Base-by-base conservation (phyloP, 371 early-diverging fungal genomes). In the Syncephalis fuscata region DNA sequence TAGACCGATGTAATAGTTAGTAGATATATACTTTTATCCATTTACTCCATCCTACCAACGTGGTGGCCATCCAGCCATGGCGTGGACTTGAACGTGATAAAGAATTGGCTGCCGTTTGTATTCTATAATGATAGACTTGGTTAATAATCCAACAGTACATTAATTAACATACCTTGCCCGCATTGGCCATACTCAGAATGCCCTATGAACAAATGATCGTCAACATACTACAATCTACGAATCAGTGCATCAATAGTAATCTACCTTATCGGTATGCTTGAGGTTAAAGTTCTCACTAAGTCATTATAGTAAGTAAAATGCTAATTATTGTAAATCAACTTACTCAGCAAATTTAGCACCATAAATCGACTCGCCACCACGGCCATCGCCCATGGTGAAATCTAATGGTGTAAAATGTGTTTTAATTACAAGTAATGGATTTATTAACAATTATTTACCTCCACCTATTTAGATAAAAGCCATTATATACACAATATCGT, bases 71-170 rank as follows among this genome's bases (percentile, higher is more conserved):
- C 87, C 49, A 98, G 78, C 92, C 92, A 89, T 38, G 82, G 71
- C 20, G 80, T 73, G 49, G 61, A 49, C 39, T 52, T 66, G 43
- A 83, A 76, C 50, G 82, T 80, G 57, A 91, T 86, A 67, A 94
- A 96, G 81, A 97, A 97, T 71, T 99, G 99, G 47, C 86, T 86
- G 41, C 98, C 97, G 65, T 99, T 99, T 68, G 96, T 80, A 65
- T 78, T 75, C 70, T 70, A 56, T 16, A 36, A 16, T 15, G 8
- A 16, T 16, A 21, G 19, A 14, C 2, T 14, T 11, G 11, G 25
- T 45, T 23, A 45, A 8, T 48, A 41, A 16, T 7, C 37, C 17
- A 7, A 37, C n/a, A 5, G 9, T 4, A 16, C 38, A 3, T 10
- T 48, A 48, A 1, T 10, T 1, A 36, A 62, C 67, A 56, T 69